Conservation (phyloP, 805 yeast genomes). For the Yueomyces sp. region DNA sequence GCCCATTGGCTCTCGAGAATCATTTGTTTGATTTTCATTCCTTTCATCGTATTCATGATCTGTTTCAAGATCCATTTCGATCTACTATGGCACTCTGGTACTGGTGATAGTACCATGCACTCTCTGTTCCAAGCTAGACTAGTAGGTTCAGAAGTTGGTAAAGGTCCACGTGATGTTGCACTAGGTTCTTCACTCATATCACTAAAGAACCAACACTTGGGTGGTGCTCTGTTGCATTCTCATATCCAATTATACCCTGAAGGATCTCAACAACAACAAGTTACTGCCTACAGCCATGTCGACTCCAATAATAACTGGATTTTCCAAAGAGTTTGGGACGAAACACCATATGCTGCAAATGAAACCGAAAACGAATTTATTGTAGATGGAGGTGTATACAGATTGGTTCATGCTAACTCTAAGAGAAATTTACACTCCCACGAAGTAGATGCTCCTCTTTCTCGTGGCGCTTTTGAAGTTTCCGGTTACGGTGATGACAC, state of each 20-base stretch:
- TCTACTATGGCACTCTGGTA: conserved; percentile 57
- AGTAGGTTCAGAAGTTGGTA: conserved; percentile 46
- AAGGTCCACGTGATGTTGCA: conserved; percentile 61
- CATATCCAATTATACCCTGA: conserved; percentile 78
- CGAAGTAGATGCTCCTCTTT: conserved; percentile 58
- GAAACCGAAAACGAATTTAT: conserved; percentile 26
- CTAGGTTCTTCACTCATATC: conserved; percentile 40
- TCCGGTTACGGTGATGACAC: conserved; percentile 70
- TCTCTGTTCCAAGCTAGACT: conserved; percentile 73
- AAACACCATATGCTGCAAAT: conserved; percentile 18
- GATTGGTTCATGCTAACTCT: conserved; percentile 59
- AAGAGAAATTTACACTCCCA: conserved; percentile 78
- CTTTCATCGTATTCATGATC: conserved; percentile 46
- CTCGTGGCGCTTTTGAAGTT: conserved; percentile 61
- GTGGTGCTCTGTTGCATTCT: conserved; percentile 75
- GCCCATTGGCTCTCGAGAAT: conserved; percentile 58
- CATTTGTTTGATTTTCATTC: conserved; percentile 49
- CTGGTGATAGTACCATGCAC: conserved; percentile 73
- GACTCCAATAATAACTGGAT: conserved; percentile 80
- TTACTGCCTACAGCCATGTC: conserved; percentile 83
- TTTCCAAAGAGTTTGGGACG: conserved; percentile 44
- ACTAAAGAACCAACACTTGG: conserved; percentile 51
- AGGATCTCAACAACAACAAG: conserved; percentile 88
- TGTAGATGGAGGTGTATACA: conserved; percentile 49
- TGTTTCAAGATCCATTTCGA: conserved; percentile 69